Evolutionary conservation across 2,329 filamentous ascomycete genomes (phyloP).

Genomic region (Orbilia blumenaviensis): DNA sequence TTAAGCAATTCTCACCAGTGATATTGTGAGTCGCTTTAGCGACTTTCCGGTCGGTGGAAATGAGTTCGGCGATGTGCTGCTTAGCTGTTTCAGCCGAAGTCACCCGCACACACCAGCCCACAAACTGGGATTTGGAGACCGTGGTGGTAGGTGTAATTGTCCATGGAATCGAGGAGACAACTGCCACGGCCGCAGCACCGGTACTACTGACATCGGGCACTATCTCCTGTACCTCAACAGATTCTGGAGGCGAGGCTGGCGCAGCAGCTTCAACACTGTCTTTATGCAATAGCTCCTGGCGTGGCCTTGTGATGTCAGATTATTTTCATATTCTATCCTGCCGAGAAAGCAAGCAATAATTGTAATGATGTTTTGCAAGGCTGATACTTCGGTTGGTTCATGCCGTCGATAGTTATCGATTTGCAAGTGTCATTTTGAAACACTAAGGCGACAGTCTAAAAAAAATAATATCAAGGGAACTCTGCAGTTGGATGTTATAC

Average conservation of each 20-base stretch:
- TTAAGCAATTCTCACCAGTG: slow-evolving; percentile 60
- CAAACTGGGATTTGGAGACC: slow-evolving; percentile 87
- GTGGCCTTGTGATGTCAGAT: slow-evolving; percentile 40
- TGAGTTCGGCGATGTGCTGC: slow-evolving; percentile 75
- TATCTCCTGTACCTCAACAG: slow-evolving; percentile 19
- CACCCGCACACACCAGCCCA: slow-evolving; percentile 79
- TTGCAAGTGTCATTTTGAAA: slow-evolving; percentile 2
- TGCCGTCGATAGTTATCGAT: not conserved
- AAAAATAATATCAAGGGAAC: not conserved
- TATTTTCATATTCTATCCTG: slow-evolving; percentile 3
- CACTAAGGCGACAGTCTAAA: not conserved
- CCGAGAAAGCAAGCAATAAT: not conserved
- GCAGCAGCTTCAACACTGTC: slow-evolving; percentile 4
- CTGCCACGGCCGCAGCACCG: slow-evolving; percentile 52
- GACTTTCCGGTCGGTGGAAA: slow-evolving; percentile 83
- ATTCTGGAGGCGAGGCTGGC: slow-evolving; percentile 32
- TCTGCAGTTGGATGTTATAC: slow-evolving; percentile 56
- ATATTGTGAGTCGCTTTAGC: slow-evolving; percentile 95
- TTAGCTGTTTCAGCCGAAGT: slow-evolving; percentile 76
- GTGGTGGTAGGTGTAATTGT: slow-evolving; percentile 75
- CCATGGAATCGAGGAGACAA: slow-evolving; percentile 72
- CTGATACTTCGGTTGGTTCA: slow-evolving; percentile 1
- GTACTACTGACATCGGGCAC: slow-evolving; percentile 6
- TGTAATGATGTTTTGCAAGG: not conserved
- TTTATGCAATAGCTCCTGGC: slow-evolving; percentile 46